A percentile compares a stretch with the other conserved stretches of the same genome.
phyloP scores from a whole-genome alignment of 2,329 filamentous ascomycete species.

The Huntiella moniliformis region DNA sequence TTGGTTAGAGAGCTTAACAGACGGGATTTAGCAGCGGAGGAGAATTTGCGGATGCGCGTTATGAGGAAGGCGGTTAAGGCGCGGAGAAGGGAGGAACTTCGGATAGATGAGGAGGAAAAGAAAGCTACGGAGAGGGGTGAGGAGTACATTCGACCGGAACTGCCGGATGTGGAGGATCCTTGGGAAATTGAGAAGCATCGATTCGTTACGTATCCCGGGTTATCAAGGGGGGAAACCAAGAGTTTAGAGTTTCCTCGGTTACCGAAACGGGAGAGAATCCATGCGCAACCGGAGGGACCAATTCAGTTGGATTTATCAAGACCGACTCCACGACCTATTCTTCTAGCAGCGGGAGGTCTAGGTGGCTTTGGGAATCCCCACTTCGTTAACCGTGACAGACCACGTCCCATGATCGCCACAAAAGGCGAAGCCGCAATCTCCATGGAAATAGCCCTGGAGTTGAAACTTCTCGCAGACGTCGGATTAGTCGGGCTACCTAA shows the following conservation, averaged over 20 bases:
- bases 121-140: slow-evolving; percentile 10
- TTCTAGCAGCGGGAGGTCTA: slow-evolving; percentile 72
- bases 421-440: slow-evolving; percentile 64
- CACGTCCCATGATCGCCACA: slow-evolving; percentile 72
- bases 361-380: slow-evolving; percentile 89
- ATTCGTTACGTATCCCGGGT: slow-evolving; percentile 73
- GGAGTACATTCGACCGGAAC: slow-evolving; percentile 10
- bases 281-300: slow-evolving; percentile 52
- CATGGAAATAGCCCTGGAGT: slow-evolving; percentile 67
- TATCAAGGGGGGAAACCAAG: slow-evolving; percentile 49
- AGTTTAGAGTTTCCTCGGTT: slow-evolving; percentile 30
- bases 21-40: slow-evolving; percentile 56
- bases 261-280: slow-evolving; percentile 31
- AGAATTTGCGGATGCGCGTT: slow-evolving; percentile 23
- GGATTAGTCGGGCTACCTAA: slow-evolving; percentile 90
- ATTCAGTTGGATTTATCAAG: slow-evolving; percentile 55
- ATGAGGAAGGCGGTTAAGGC: slow-evolving; percentile 19
- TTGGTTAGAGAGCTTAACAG: slow-evolving; percentile 69
- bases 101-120: slow-evolving; percentile 19
- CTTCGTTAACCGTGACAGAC: slow-evolving; percentile 59
- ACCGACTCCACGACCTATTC: slow-evolving; percentile 64
- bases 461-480: slow-evolving; percentile 89
- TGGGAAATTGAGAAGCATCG: slow-evolving; percentile 41
- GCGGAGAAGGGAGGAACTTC: slow-evolving; percentile 16
- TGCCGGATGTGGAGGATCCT: slow-evolving; percentile 15